Evolutionary conservation across 192 early-diverging fungal genomes (phyloP), one percentile per base, ranked within the genome.

Genomic region (Entophlyctis luteolus): DNA sequence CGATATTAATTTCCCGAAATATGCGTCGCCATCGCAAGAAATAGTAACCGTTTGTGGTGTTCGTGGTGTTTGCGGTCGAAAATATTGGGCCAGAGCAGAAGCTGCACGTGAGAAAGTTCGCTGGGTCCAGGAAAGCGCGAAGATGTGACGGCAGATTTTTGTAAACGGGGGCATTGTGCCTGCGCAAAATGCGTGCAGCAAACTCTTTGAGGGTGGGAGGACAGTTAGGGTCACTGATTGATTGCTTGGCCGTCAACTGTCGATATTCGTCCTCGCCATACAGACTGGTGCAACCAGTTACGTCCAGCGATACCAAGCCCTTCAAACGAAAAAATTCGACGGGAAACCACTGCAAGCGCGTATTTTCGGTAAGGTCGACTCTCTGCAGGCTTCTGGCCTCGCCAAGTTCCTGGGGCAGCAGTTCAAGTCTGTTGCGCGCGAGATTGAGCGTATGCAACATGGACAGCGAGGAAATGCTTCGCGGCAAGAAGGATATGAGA

Each of bases 1-100:
- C 16, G 8, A 66, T 20, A 20, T 12, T 34, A 4, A 33, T 68
- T 35, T 63, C 55, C 16, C 88, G 85, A 52, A 87, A 84, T 45
- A 91, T 80, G 14, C 86, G 77, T 39, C 84, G 80, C 34, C 82
- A 75, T 23, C 90, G 82, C 28, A 72, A 75, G 6, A 82, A 76
- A 67, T 54, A 82, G 3, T 68, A 72, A 27, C 90, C 87, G n/a
- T n/a, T 45, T n/a, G n/a, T 14, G n/a, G 12, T n/a, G n/a, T n/a
- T 45, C 29, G 16, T 23, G 2, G 4, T 28, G 23, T 14, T 20
- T 28, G 29, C 25, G 23, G 29, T 28, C n/a, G n/a, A n/a, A 70
- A 91, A 89, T 59, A 86, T 92, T 4, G 92, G 92, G 5, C 92
- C 91, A 14, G 74, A 70, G 69, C 92, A 94, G 76, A 87, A 91